Evolutionary conservation across 306 rosid genomes (phyloP), one percentile per base, ranked within the genome.

Genomic region (Glycyrrhiza uralensis): DNA sequence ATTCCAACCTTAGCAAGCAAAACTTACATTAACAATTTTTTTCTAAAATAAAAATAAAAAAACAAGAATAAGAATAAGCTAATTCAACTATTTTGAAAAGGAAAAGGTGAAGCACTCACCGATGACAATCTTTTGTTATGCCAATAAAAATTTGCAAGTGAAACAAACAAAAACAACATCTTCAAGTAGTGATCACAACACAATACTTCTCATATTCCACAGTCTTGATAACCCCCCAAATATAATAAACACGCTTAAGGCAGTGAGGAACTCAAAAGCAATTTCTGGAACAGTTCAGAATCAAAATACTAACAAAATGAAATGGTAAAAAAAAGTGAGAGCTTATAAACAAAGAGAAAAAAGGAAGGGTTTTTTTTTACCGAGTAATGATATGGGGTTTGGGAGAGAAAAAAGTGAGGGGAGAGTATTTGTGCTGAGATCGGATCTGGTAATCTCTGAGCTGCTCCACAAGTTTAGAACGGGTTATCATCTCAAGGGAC

Each of bases 361-460:
- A 7, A 22, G 6, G 14, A 11, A 13, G 28, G 30, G 70, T 69
- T 20, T 5, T 11, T 69, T 20, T 5, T 11, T 83, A 90, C 94
- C 90, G 17, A 54, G 87, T 62, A 71, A 45, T 65, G 71, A 76
- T 46, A 23, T 79, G 62, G 45, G 90, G 87, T 57, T 83, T 89
- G 55, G 89, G 87, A 26, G 91, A 89, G 82, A 89, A 89, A 84
- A 84, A 45, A 26, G 79, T 81, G 64, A 86, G 85, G 39, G 85
- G 78, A 64, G 85, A 70, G 61, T 74, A 76, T 38, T 74, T 88
- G 57, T 79, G 87, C 70, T 86, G 89, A 59, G 86, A 85, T 62
- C 85, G 86, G 85, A 85, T 79, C 85, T 85, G 96, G 69, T 84
- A 80, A 36, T 84, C 93, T 78, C 87, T 76, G 81, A 90, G 89